These are phyloP conservation scores for Umbelopsis sp. DNA, from an alignment of 192 early-diverging fungal species.

Conservation along the genomic window DNA sequence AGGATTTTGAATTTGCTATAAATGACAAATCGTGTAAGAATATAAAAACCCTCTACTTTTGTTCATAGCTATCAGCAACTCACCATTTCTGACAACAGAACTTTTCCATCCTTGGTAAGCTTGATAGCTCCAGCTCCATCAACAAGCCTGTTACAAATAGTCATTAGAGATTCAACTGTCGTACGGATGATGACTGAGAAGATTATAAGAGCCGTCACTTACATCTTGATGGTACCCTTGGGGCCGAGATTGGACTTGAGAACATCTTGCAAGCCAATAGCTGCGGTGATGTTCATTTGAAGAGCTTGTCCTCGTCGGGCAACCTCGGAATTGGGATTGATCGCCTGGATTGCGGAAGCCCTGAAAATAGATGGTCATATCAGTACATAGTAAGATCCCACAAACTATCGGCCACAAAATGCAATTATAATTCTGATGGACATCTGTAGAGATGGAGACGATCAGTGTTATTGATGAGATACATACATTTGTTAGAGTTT, in stretches of 20 bases:
- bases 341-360: conserved; percentile 86
- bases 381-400: not conserved
- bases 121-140: conserved; percentile 96
- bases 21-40: not conserved
- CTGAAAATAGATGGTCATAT: conserved; percentile 17
- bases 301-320: conserved; percentile 97
- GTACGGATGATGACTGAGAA: not conserved
- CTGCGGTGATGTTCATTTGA: conserved; percentile 94
- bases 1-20: conserved; percentile 99
- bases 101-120: conserved; percentile 99
- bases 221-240: conserved; percentile 98
- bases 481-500: conserved; percentile 3
- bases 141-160: conserved; percentile 69
- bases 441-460: not conserved
- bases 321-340: conserved; percentile 99
- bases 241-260: conserved; percentile 96
- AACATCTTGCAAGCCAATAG: conserved; percentile 94
- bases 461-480: not conserved
- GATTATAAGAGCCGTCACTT: conserved; percentile 11
- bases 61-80: not conserved
- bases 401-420: not conserved
- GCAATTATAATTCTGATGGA: not conserved
- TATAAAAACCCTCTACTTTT: not conserved
- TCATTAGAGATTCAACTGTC: not conserved
- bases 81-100: conserved; percentile 98